Conservation (phyloP, 129 eudicot genomes). For the Dittrichia graveolens region DNA sequence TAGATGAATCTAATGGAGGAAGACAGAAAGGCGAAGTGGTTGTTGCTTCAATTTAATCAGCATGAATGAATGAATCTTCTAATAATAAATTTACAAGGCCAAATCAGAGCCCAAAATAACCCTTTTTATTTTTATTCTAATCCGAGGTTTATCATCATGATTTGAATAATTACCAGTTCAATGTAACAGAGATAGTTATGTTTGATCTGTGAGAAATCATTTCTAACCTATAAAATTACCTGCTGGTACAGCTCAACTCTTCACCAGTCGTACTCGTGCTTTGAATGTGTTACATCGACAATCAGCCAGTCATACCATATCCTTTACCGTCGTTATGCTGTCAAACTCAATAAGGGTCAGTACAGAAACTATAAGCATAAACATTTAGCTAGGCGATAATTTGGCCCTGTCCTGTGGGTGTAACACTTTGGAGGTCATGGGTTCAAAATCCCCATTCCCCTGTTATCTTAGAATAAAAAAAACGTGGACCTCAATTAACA, state of each 20-base stretch:
- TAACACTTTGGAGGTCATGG: too few species aligned
- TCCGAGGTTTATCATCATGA: constrained; percentile 35
- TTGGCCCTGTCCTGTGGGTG: too few species aligned
- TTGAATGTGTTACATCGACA: background rate
- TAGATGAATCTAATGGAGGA: too few species aligned
- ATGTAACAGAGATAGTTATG: constrained; percentile 38
- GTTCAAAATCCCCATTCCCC: too few species aligned
- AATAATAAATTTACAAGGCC: constrained; percentile 25
- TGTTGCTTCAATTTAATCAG: too few species aligned
- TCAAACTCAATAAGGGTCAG: constrained; percentile 1
- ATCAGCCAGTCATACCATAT: constrained; percentile 7
- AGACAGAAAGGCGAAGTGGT: too few species aligned
- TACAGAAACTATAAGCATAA: constrained; percentile 42
- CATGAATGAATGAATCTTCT: background rate
- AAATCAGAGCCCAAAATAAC: constrained; percentile 24
- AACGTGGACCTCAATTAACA: too few species aligned
- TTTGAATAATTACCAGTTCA: constrained; percentile 37
- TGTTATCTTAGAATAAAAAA: too few species aligned
- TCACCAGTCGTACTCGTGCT: constrained; percentile 22
- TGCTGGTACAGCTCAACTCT: constrained; percentile 20
- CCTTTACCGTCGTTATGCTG: background rate
- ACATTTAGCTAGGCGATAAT: too few species aligned
- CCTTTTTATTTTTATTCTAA: constrained; percentile 37
- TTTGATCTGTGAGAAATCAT: constrained; percentile 45
- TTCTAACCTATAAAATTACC: constrained; percentile 48